Evolutionary conservation across 257 asterid species (phyloP).

Genomic region (Nicotiana knightiana): DNA sequence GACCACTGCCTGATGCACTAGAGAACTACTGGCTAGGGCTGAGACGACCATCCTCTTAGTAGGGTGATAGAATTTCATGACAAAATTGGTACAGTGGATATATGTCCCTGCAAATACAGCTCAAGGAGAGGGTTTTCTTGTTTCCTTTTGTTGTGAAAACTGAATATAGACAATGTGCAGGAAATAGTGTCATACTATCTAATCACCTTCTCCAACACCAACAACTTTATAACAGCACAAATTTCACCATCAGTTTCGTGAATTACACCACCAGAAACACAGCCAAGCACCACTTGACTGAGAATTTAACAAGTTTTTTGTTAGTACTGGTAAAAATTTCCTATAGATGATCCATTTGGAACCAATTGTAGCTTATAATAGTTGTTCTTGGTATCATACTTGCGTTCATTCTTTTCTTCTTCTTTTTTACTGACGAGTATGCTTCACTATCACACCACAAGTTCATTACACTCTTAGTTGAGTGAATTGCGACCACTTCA

Average conservation of each 20-base stretch:
- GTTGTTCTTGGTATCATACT: neutral
- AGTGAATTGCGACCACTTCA: neutral
- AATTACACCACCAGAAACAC: conserved; percentile 1
- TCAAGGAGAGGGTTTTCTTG: neutral
- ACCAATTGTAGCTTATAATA: neutral
- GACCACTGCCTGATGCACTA: conserved; percentile 5
- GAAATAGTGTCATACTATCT: neutral
- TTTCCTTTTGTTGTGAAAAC: neutral
- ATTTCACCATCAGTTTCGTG: neutral
- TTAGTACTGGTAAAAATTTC: neutral
- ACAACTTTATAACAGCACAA: neutral
- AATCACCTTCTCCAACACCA: neutral
- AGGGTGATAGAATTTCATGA: conserved; percentile 2
- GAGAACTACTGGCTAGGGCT: neutral
- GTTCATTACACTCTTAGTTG: neutral
- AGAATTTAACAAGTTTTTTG: neutral
- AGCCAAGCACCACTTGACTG: neutral
- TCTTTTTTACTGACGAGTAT: neutral
- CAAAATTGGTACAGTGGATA: neutral
- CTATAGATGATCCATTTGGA: neutral
- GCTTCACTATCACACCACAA: neutral
- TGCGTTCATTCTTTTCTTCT: neutral
- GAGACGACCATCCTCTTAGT: conserved; percentile 1
- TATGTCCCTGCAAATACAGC: neutral
- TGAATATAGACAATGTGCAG: neutral